Base-by-base conservation (phyloP, 371 early-diverging fungal species). In the Mortierella sp. region DNA sequence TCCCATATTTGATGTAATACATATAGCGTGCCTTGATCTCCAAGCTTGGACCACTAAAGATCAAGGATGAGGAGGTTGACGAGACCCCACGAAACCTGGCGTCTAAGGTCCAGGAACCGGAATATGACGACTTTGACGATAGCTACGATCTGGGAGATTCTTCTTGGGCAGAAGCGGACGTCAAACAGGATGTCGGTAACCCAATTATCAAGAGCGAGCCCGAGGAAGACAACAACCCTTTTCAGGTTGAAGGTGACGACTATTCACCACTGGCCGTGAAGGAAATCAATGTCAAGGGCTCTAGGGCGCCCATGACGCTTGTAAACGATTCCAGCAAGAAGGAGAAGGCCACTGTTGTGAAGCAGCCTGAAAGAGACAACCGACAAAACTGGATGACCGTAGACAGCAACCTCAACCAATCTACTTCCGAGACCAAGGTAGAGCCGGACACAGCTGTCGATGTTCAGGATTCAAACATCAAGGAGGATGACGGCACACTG, bases 401-500 rank as follows among this genome's bases (percentile, higher is more conserved):
- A 64, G 88, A 90, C 46, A 77, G 75, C 55, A 76, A 64, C 61
- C 77, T 90, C 70, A 78, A 76, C 21, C 74, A 79, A 14, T 50
- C 67, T 16, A 77, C 51, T n/a, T 53, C 67, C 8, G 59, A 55
- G 57, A 5, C 55, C 44, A 79, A 78, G 24, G 34, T 59, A 8
- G 79, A 87, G 24, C 26, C 40, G 1, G 84, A 76, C 6, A 64
- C 24, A 9, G 53, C 59, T 8, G 11, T 53, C 0, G 80, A 86
- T 43, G 48, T 86, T 55, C 82, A 90, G 31, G 82, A 92, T 16
- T 59, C 77, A 11, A 82, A 55, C 70, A 55, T 81, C n/a, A 77
- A 93, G 61, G 93, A 94, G 76, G 77, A 86, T 6, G 93, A 93
- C 73, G 95, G 93, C 28, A 89, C 88, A 19, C 61, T 96, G 69